Conservation (phyloP, 1,284 basidiomycete genomes). For the Xerocomus nothofagi region DNA sequence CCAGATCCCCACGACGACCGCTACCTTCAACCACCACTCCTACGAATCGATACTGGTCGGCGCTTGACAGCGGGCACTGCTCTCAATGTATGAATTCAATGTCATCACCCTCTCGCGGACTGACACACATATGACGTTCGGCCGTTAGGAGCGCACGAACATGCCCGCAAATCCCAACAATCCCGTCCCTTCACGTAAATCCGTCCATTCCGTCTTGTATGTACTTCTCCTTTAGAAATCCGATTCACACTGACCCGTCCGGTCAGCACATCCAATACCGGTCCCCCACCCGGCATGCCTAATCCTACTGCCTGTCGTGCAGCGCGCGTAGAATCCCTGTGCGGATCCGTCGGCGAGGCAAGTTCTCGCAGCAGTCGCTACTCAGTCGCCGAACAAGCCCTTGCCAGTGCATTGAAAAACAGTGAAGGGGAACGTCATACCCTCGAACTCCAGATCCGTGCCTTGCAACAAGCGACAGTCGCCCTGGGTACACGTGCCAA, state of each 20-base stretch:
- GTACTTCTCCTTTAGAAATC: conserved; percentile 13
- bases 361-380: conserved; percentile 39
- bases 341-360: conserved; percentile 24
- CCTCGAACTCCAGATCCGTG: conserved; percentile 46
- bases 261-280: conserved; percentile 24
- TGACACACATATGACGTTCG: background rate
- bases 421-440: conserved; percentile 35
- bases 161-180: conserved; percentile 4
- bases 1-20: background rate
- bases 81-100: conserved; percentile 15
- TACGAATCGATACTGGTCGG: conserved; percentile 19
- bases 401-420: conserved; percentile 35
- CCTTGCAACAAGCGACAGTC: conserved; percentile 43
- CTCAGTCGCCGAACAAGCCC: conserved; percentile 40
- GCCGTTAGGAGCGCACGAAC: conserved; percentile 25
- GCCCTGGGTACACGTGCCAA: conserved; percentile 44
- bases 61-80: conserved; percentile 1
- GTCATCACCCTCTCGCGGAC: background rate
- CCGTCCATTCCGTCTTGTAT: conserved; percentile 13
- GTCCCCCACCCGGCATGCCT: conserved; percentile 32
- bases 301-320: conserved; percentile 19
- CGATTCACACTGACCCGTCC: conserved; percentile 18
- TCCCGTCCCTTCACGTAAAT: conserved; percentile 3
- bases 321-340: conserved; percentile 16
- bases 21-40: conserved; percentile 12